Evolutionary conservation across 1,139 yeast species (phyloP), one percentile per base, ranked within the genome.

Genomic region (Ogataea hybrid): DNA sequence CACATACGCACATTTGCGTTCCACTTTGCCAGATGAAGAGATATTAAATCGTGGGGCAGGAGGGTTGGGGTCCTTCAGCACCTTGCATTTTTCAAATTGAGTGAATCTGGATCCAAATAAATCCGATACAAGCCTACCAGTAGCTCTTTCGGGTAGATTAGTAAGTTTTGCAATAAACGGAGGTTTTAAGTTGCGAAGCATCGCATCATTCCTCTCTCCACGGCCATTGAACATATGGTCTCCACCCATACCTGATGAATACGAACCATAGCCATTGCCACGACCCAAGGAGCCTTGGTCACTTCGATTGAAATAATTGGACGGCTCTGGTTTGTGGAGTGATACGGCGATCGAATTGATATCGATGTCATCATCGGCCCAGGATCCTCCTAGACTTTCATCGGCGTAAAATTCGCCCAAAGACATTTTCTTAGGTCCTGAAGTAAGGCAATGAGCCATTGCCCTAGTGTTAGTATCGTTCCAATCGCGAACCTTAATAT

Each of bases 331-430:
- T 18, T 44, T 43, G 21, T 41, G 34, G 6, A 49, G 41, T 11
- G 50, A 43, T 10, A 51, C 47, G 21, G 49, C 57, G 41, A 53
- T 50, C 4, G 57, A 47, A 30, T 48, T 53, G 39, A 60, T 48
- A 38, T 59, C 63, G 15, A 51, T 50, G 31, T 58, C 63, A 25
- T 59, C 62, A 27, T 60, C 62, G 49, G 64, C 62, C 42, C 63
- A 60, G 6, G 57, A 52, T 6, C 59, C 53, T 12, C 65, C 61
- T 18, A 61, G 49, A 25, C 58, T 51, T 17, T 61, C 58, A 37
- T 61, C 65, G 15, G 54, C 59, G 46, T 54, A 49, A 44, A 61
- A 61, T 41, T 59, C 64, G 36, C 57, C 54, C 32, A 56, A 50
- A 32, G 58, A 54, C 63, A 58, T 59, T 47, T 54, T 59, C 39